Evolutionary conservation across 2,329 filamentous ascomycete species (phyloP).

Genomic region (Alternaria viburni): DNA sequence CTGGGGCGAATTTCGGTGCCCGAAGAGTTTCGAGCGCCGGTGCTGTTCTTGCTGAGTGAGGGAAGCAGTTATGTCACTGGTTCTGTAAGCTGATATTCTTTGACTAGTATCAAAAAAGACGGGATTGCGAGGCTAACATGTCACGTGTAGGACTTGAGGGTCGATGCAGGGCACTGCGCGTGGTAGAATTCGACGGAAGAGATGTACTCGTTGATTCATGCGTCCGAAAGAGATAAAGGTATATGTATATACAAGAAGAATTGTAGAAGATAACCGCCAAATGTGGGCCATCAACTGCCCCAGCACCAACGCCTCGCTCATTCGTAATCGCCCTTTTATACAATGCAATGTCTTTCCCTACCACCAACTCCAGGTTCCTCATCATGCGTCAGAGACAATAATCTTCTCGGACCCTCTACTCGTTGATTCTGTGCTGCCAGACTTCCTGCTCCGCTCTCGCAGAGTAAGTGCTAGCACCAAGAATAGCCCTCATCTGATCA

Average conservation of each 20-base stretch:
- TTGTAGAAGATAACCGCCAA: neutral
- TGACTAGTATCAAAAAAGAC: no score
- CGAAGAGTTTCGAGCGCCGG: constrained; percentile 31
- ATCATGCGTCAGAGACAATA: neutral
- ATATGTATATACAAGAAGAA: neutral
- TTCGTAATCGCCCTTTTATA: neutral
- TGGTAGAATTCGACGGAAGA: constrained; percentile 16
- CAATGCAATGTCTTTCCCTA: neutral
- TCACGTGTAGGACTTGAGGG: constrained; percentile 43
- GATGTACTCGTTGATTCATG: neutral
- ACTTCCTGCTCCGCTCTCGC: constrained; percentile 54
- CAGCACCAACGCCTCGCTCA: neutral
- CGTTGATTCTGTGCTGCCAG: constrained; percentile 56
- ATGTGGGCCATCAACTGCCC: neutral
- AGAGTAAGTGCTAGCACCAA: constrained; percentile 54
- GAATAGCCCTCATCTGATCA: constrained; percentile 56
- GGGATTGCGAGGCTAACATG: neutral
- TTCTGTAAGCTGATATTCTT: constrained; percentile 22
- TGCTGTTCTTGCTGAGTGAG: constrained; percentile 40
- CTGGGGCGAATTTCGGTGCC: constrained; percentile 42
- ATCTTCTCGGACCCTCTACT: constrained; percentile 17
- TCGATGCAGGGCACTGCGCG: constrained; percentile 53
- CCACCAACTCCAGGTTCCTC: neutral
- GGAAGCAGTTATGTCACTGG: constrained; percentile 70
- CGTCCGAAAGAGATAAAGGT: neutral